Base-by-base conservation (phyloP, 805 yeast genomes). In the Candida oleophila region DNA sequence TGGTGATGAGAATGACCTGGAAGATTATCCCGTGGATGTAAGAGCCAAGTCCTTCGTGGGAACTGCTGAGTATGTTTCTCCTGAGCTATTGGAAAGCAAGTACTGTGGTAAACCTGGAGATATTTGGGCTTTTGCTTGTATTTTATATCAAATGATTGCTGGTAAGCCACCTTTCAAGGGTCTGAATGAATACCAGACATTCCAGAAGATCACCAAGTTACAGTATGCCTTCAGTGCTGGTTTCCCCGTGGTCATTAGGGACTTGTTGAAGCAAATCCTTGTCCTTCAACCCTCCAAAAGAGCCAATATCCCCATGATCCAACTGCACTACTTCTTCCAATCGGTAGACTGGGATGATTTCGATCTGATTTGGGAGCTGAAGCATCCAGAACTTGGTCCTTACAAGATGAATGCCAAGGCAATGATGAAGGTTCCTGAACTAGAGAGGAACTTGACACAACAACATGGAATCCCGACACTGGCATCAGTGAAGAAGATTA, bases 1-100 rank as follows among this genome's bases (percentile, higher is more conserved):
- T 3, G 18, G 22, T 22, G 39, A 36, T 7, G 39, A 36, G 8
- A 33, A 58, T 45, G 67, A 60, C 16, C 65, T 73, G n/a, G 82
- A 78, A 34, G 69, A 65, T 8, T 86, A 81, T 57, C 90, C 91
- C 8, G 58, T 75, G 14, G 85, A 85, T 55, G 80, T 82, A 1
- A 74, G 82, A 55, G 90, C 94, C 4, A 83, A 79, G 53, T 87
- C 94, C 0, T 87, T 87, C 66, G 95, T 87, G 22, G 96, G 96
- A 3, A 87, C 92, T 0, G 92, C 92, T 0, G 92, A 86, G 55
- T 86, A 86, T 55, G 91, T 87, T 4, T 83, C 91, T 0, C 95
- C 96, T 0, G 96, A 87, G 56, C 67, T 87, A 34, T 68, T 87
- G 49, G 88, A 84, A 51, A 87, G 78, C 56, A 87, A 85, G 56